Base-by-base conservation (phyloP, 805 yeast species). In the Komagataella pastoris region DNA sequence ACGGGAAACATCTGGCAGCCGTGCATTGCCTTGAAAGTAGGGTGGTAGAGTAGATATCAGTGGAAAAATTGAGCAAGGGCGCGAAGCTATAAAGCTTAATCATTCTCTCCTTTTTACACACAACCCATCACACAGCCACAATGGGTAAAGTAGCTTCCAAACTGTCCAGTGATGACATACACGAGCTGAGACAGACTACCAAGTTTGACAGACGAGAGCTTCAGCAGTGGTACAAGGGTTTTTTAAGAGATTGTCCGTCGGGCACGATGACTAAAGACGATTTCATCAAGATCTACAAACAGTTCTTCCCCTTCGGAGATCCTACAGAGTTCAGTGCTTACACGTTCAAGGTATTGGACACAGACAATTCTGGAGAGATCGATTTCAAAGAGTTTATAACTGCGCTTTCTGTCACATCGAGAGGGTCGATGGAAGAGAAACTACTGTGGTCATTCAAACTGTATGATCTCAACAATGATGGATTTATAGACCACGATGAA, bases 201-300 rank as follows among this genome's bases (percentile, higher is more conserved):
- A 85, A 88, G 60, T 93, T 93, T 62, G 96, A 91, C 62, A 81
- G 90, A 51, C 76, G 96, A 56, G 99, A 93, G 64, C 76, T 93
- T 47, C 98, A 93, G 66, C 99, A 91, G 63, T 93, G 99, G 99
- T 91, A 91, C 64, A 91, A 91, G 64, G 98, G 98, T 2, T 93
- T 93, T 60, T 72, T 85, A 46, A 76, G 97, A 62, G 99, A 93
- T 65, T 91, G 97, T 64, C 97, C 97, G 1, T 74, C 80, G 40
- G 98, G 98, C 1, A 90, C 84, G 63, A 72, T 93, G 24, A 80
- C 89, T 2, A 85, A 83, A 60, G 87, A 84, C 49, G 98, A 93
- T 62, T 88, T 93, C 65, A 81, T 85, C 57, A 88, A 87, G 65
- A 90, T 93, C 17, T 95, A 90, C 70, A 88, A 88, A 64, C 98